phyloP scores from a whole-genome alignment of 2,329 filamentous ascomycete species.

The Verticillium tricorpus region DNA sequence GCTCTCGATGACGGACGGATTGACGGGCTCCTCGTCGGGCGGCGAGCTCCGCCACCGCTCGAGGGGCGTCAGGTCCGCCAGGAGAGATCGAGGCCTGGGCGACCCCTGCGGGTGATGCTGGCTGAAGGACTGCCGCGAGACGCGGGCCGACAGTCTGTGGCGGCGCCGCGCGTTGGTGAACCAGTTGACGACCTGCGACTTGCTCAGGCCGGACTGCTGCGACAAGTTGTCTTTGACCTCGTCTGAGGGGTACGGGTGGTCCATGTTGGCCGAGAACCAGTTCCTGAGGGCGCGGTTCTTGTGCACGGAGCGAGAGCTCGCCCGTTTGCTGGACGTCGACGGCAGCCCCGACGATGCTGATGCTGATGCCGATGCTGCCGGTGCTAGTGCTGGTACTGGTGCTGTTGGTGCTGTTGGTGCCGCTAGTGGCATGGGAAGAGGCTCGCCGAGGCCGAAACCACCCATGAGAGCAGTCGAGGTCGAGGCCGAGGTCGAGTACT shows the following conservation, averaged over 20 bases:
- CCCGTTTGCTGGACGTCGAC: constrained; percentile 21
- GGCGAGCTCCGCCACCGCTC: constrained; percentile 32
- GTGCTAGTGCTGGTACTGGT: neutral
- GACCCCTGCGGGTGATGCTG: constrained; percentile 32
- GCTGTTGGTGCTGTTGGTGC: too few relatives aligned
- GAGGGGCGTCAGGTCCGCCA: constrained; percentile 37
- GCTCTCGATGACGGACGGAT: constrained; percentile 30
- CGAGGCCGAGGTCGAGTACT: constrained; percentile 14
- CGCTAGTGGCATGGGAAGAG: too few relatives aligned
- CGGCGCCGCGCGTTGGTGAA: constrained; percentile 46
- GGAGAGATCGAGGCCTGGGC: constrained; percentile 31
- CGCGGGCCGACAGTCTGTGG: constrained; percentile 30
- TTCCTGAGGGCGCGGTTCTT: constrained; percentile 39
- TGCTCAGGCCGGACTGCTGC: constrained; percentile 38
- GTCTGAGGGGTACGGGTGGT: constrained; percentile 43
- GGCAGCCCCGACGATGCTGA: neutral
- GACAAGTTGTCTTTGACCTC: constrained; percentile 36
- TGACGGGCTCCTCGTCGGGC: constrained; percentile 38
- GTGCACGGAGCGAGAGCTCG: constrained; percentile 35
- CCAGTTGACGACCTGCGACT: constrained; percentile 42
- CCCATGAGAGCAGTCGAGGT: constrained; percentile 6
- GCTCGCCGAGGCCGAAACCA: neutral
- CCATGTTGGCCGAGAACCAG: constrained; percentile 40
- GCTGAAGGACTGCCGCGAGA: constrained; percentile 16
- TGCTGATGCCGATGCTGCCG: constrained; percentile 10